Percentiles rank a stretch among this genome's conserved stretches.
phyloP scores from a whole-genome alignment of 768 basidiomycete species.

The Auricularia auricula-judae region DNA sequence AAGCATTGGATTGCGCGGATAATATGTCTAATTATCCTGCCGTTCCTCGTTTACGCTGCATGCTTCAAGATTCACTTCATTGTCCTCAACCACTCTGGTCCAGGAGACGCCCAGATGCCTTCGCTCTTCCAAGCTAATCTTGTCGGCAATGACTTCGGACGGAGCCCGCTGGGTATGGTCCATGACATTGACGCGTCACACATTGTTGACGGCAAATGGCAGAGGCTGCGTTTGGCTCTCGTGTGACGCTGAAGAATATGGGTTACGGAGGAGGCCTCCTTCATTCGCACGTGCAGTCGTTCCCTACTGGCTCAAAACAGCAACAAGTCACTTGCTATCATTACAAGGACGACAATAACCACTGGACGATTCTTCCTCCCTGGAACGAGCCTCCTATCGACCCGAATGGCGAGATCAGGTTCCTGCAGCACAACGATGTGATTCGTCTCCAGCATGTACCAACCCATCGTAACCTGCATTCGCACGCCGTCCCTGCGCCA shows the following conservation, averaged over 20 bases:
- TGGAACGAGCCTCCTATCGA: conserved; percentile 70
- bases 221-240: conserved; percentile 88
- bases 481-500: conserved; percentile 80
- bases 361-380: conserved; percentile 69
- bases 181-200: not conserved
- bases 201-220: conserved; percentile 1
- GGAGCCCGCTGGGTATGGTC: conserved; percentile 67
- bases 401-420: conserved; percentile 53
- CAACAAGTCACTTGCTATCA: conserved; percentile 99
- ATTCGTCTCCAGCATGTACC: conserved; percentile 74
- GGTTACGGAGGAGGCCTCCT: conserved; percentile 95
- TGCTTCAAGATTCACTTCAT: conserved; percentile 96
- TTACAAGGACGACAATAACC: conserved; percentile 97
- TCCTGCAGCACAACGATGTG: conserved; percentile 61
- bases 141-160: conserved; percentile 85
- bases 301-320: conserved; percentile 81
- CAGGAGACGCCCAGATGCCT: conserved; percentile 98
- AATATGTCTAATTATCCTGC: conserved; percentile 76
- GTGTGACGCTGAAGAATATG: conserved; percentile 90
- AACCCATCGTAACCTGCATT: conserved; percentile 87
- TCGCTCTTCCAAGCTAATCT: conserved; percentile 97
- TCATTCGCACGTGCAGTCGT: conserved; percentile 95
- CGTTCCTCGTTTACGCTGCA: conserved; percentile 84
- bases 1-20: conserved; percentile 87
- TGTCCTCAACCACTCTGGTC: conserved; percentile 85